Evolutionary conservation across 441 rosid species (phyloP).

Genomic region (Brassica balearica): DNA sequence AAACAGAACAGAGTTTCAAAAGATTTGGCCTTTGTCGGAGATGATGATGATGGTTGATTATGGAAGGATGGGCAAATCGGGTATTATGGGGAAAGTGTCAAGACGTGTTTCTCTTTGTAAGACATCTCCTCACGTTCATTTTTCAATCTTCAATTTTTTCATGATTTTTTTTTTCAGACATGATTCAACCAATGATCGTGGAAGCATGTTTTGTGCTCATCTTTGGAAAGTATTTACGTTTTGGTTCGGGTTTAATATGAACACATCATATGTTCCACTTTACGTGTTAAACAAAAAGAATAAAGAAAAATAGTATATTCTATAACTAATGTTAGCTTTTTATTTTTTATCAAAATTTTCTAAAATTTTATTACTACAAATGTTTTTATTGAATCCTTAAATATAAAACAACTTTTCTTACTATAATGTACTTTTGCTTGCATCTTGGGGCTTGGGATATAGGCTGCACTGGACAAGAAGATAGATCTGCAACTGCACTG

Average conservation of each 20-base stretch:
- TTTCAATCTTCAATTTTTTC: neutral
- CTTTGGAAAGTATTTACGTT: conserved; percentile 23
- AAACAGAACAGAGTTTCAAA: neutral
- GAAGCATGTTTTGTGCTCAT: conserved; percentile 41
- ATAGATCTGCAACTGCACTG: conserved; percentile 8
- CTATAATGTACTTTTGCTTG: neutral
- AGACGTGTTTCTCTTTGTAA: conserved; percentile 43
- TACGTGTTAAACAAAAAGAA: conserved; percentile 10
- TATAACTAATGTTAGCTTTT: neutral
- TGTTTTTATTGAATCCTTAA: too few species aligned
- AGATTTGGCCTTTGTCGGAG: conserved; percentile 7
- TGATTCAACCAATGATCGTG: conserved; percentile 31
- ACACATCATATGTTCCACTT: neutral
- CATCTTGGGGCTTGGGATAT: neutral
- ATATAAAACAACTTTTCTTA: neutral
- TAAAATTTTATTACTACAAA: neutral
- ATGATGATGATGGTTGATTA: conserved; percentile 27
- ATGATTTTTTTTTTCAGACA: neutral
- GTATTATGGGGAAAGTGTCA: conserved; percentile 44
- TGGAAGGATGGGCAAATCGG: conserved; percentile 46
- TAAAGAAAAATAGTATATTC: neutral
- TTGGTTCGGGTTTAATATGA: neutral
- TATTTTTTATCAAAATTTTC: neutral
- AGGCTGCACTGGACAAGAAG: conserved; percentile 3
- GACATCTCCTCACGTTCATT: conserved; percentile 45